A percentile compares a stretch with the other conserved stretches of the same genome.
Evolutionary conservation across 805 yeast species (phyloP).

Genomic region (Starmerella ratchasimensis): DNA sequence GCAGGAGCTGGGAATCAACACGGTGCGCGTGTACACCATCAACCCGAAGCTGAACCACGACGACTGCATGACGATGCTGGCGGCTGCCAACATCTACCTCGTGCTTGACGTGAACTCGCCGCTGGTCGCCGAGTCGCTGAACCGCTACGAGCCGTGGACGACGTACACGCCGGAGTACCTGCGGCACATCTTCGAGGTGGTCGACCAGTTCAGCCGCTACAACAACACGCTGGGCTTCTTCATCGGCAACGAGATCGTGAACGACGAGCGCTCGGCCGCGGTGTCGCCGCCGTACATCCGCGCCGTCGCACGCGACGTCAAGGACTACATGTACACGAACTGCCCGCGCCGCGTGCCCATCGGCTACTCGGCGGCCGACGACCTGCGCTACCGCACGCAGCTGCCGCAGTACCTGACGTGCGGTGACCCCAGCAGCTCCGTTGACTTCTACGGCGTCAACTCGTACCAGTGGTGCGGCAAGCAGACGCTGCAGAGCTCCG

Average conservation of each 20-base stretch:
- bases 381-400: slow-evolving; percentile 58
- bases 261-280: slow-evolving; percentile 52
- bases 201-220: slow-evolving; percentile 68
- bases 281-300: slow-evolving; percentile 64
- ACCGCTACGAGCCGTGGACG: slow-evolving; percentile 90
- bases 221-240: slow-evolving; percentile 83
- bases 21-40: slow-evolving; percentile 76
- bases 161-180: slow-evolving; percentile 59
- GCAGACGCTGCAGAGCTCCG: slow-evolving; percentile 70
- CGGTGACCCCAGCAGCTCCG: slow-evolving; percentile 37
- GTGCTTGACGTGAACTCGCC: slow-evolving; percentile 90
- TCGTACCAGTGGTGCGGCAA: slow-evolving; percentile 80
- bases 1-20: slow-evolving; percentile 74
- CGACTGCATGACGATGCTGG: slow-evolving; percentile 79
- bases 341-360: slow-evolving; percentile 63
- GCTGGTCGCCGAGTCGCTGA: slow-evolving; percentile 57
- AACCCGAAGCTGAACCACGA: slow-evolving; percentile 76
- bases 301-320: slow-evolving; percentile 69
- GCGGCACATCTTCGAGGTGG: slow-evolving; percentile 61
- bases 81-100: slow-evolving; percentile 83
- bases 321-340: slow-evolving; percentile 47
- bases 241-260: slow-evolving; percentile 84
- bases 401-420: slow-evolving; percentile 74
- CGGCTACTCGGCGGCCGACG: slow-evolving; percentile 96
- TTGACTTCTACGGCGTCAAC: slow-evolving; percentile 71